These are phyloP conservation scores for Fusarium sp. DNA, from an alignment of 2,329 filamentous ascomycete species.

Conservation along the genomic window DNA sequence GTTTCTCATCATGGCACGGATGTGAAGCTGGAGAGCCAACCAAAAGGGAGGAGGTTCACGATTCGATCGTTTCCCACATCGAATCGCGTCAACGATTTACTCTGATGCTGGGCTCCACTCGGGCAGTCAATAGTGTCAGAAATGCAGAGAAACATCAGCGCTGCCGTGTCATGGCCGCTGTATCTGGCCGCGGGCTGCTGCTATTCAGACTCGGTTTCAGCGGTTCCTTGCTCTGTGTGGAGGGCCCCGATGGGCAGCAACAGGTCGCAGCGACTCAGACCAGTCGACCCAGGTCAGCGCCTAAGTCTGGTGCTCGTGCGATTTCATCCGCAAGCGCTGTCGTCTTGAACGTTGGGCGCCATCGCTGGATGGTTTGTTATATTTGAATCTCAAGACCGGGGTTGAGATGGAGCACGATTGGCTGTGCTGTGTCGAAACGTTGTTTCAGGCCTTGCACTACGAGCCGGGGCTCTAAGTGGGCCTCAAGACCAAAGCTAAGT, in stretches of 20 bases:
- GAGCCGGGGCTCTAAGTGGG: neutral
- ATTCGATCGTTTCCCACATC: constrained; percentile 22
- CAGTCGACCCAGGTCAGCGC: constrained; percentile 34
- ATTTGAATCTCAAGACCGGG: constrained; percentile 35
- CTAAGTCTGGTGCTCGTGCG: constrained; percentile 27
- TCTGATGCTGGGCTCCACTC: constrained; percentile 20
- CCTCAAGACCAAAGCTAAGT: neutral
- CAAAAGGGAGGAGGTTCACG: constrained; percentile 8
- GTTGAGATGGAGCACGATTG: constrained; percentile 36
- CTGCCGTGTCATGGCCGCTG: constrained; percentile 40
- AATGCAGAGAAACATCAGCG: constrained; percentile 14
- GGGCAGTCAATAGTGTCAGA: constrained; percentile 7
- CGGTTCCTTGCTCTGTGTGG: constrained; percentile 19
- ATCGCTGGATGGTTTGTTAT: constrained; percentile 18
- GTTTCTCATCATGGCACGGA: constrained; percentile 16
- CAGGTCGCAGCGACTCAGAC: constrained; percentile 24
- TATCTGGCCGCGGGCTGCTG: constrained; percentile 29
- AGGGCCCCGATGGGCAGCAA: constrained; percentile 17
- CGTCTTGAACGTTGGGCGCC: constrained; percentile 17
- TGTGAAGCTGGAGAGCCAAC: constrained; percentile 14
- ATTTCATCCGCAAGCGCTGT: constrained; percentile 34
- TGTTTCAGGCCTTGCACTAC: constrained; percentile 37
- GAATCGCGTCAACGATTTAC: constrained; percentile 15
- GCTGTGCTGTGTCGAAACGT: constrained; percentile 28
- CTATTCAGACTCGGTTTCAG: constrained; percentile 26